Base-by-base conservation (phyloP, 768 basidiomycete species). In the Russula lepida region DNA sequence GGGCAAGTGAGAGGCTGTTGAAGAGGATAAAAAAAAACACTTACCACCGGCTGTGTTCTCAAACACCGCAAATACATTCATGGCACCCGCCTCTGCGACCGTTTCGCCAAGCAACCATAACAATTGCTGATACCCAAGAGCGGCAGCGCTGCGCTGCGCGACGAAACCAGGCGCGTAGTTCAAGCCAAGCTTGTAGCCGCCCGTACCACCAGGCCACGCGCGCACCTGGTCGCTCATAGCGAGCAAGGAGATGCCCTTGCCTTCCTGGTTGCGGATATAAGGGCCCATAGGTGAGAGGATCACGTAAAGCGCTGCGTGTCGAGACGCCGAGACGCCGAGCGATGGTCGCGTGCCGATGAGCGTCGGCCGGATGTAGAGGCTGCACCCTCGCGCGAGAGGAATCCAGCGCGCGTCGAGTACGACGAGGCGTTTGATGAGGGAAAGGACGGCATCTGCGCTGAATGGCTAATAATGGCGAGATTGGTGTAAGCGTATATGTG, bases 281-380 rank as follows among this genome's bases (percentile, higher is more conserved):
- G 80, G 79, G 2, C 81, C 81, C 15, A 77, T 78, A 15, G 81
- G 91, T 49, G 83, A 85, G 63, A 82, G 77, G 68, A 98, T 87
- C 61, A 97, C 86, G 73, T 91, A 98, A 39, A 98, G 82, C 41
- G 89, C 76, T 0, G 93, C 92, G 61, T 89, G 84, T 59, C 81
- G 84, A 0, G 90, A 90, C 3, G 92, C 85, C 33, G 78, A 77
- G 5, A 95, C 86, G 41, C 86, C 83, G 49, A 89, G 78, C 6
- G 77, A 70, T 28, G 75, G 60, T 9, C 77, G 72, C 1, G 78
- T 78, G 23, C 75, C 78, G 59, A 80, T 87, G 69, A 90, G 73
- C 6, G 85, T 92, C 25, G 91, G 88, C 49, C 94, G 85, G 66
- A 97, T 81, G 76, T 95, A 98, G 37, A 98, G 76, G 59, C 87